phyloP scores from a whole-genome alignment of 1,139 yeast species.

The Pichia sp. region DNA sequence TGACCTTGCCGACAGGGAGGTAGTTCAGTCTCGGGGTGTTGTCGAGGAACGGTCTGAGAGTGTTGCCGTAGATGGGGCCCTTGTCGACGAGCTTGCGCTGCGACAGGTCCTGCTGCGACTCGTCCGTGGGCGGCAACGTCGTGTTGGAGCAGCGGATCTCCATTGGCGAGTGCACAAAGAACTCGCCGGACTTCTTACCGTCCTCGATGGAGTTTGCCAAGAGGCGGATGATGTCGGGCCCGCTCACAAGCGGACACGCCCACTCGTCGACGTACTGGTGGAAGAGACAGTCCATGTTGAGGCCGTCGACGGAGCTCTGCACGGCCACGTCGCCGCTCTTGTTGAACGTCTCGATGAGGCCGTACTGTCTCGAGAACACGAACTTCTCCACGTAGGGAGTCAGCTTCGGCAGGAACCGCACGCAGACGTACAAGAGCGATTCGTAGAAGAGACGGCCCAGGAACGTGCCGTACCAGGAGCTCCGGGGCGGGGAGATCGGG shows the following conservation, averaged over 20 bases:
- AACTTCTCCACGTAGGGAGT: conserved; percentile 84
- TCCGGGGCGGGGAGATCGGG: conserved; percentile 60
- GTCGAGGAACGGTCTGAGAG: conserved; percentile 74
- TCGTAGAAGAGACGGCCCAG: conserved; percentile 79
- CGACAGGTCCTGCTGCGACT: conserved; percentile 33
- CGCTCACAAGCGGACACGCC: conserved; percentile 82
- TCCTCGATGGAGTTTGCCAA: conserved; percentile 56
- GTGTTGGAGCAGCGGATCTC: conserved; percentile 93
- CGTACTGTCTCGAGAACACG: conserved; percentile 82
- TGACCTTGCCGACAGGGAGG: conserved; percentile 48
- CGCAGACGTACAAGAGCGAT: conserved; percentile 72
- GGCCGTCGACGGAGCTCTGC: conserved; percentile 77
- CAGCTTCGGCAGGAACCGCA: conserved; percentile 61
- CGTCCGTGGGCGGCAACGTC: conserved; percentile 37
- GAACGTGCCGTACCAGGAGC: conserved; percentile 81
- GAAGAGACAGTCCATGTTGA: conserved; percentile 93
- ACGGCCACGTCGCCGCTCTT: conserved; percentile 67
- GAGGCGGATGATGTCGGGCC: conserved; percentile 64
- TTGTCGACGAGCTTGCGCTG: conserved; percentile 43
- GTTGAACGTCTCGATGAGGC: conserved; percentile 65
- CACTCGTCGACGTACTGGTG: conserved; percentile 95
- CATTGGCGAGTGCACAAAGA: conserved; percentile 89
- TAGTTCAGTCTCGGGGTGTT: conserved; percentile 66
- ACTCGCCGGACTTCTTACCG: conserved; percentile 59
- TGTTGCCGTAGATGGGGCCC: conserved; percentile 85